Evolutionary conservation across 257 asterid species (phyloP).

Genomic region (Nicotiana benthamiana): DNA sequence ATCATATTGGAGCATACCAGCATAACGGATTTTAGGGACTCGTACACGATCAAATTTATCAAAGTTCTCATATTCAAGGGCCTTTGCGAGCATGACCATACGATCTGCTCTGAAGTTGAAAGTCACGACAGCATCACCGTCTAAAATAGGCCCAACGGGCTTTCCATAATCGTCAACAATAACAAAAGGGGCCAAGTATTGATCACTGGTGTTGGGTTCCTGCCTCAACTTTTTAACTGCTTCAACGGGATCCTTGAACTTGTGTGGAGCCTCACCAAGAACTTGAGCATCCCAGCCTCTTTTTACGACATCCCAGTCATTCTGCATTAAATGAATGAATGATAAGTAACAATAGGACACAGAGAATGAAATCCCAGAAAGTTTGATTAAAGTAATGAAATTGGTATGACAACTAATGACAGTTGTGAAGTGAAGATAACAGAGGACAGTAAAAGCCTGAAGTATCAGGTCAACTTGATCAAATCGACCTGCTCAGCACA

Average conservation of each 20-base stretch:
- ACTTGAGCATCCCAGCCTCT: conserved; percentile 99
- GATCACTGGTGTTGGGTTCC: conserved; percentile 58
- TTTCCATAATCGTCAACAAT: conserved; percentile 76
- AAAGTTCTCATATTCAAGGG: conserved; percentile 76
- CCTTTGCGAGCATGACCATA: conserved; percentile 86
- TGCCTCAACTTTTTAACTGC: conserved; percentile 86
- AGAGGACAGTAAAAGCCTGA: not conserved
- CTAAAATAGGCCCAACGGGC: conserved; percentile 86
- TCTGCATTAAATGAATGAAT: conserved; percentile 28
- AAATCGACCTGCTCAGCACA: not conserved
- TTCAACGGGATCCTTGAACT: conserved; percentile 62
- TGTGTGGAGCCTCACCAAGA: conserved; percentile 92
- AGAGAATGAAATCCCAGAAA: conserved; percentile 8
- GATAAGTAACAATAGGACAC: not conserved
- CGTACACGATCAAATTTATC: conserved; percentile 85
- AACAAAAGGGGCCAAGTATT: conserved; percentile 86
- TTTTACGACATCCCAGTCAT: conserved; percentile 91
- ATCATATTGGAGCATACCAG: conserved; percentile 98
- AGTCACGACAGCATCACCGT: conserved; percentile 96
- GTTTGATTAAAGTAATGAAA: not conserved
- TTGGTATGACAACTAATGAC: not conserved
- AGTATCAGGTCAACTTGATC: not conserved
- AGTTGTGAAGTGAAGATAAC: not conserved
- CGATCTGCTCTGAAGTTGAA: conserved; percentile 96
- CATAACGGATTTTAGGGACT: conserved; percentile 70